A percentile compares a stretch with the other conserved stretches of the same genome.
These are phyloP conservation scores for Diophrys appendiculata DNA, from an alignment of 73 alveolate species.

Conservation along the genomic window DNA sequence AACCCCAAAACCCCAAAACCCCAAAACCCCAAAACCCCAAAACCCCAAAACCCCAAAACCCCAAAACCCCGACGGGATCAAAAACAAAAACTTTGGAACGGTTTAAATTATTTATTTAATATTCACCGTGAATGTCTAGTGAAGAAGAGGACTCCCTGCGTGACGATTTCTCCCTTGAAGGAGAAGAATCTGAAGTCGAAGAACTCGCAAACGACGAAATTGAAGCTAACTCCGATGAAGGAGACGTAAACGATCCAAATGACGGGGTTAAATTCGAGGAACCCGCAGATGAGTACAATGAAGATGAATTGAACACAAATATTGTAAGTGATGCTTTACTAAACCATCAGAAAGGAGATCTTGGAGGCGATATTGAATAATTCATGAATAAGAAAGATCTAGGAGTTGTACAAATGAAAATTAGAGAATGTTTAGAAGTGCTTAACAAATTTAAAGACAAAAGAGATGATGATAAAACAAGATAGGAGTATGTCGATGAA, in stretches of 20 bases:
- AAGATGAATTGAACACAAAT: constrained; percentile 27
- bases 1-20: no score
- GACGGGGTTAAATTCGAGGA: constrained; percentile 31
- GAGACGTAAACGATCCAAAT: constrained; percentile 10
- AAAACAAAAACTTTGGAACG: no score
- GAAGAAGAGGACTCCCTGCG: no score
- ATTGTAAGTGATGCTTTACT: constrained; percentile 25
- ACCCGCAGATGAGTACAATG: constrained; percentile 30
- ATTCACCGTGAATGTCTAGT: no score
- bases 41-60: no score
- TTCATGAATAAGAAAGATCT: constrained; percentile 65
- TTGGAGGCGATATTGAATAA: constrained; percentile 19
- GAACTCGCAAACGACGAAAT: no score
- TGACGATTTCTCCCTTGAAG: no score
- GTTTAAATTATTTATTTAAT: no score
- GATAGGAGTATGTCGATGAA: constrained; percentile 69
- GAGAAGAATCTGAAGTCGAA: constrained; percentile 25
- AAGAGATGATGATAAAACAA: constrained; percentile 56
- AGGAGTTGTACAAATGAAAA: constrained; percentile 68
- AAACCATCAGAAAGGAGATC: constrained; percentile 30
- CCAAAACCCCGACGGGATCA: no score
- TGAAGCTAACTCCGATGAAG: constrained; percentile 20
- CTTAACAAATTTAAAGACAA: constrained; percentile 58
- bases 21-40: no score
- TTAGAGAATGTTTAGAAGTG: constrained; percentile 59